Evolutionary conservation across 345 rosid species (phyloP).

Genomic region (Nephelium lappaceum): DNA sequence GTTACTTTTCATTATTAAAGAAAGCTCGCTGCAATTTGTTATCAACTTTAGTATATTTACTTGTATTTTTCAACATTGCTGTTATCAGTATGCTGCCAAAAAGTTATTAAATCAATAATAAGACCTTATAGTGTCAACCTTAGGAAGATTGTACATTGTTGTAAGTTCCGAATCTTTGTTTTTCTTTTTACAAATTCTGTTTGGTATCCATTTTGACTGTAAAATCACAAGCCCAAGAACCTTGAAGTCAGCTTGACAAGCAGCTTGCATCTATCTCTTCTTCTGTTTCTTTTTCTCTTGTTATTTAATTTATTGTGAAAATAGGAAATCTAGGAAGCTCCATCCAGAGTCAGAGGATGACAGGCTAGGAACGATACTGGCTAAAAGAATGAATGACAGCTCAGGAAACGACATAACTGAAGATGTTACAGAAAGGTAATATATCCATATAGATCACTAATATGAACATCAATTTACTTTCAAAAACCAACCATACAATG

Average conservation of each 20-base stretch:
- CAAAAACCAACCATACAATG: not conserved
- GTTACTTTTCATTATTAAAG: not conserved
- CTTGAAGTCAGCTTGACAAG: not conserved
- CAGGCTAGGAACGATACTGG: slow-evolving; percentile 22
- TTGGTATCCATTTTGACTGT: not conserved
- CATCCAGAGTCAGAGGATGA: slow-evolving; percentile 22
- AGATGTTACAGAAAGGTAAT: slow-evolving; percentile 43
- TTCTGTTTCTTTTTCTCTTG: not conserved
- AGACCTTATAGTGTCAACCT: not conserved
- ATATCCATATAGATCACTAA: not conserved
- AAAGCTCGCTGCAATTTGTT: not conserved
- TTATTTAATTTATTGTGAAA: not conserved
- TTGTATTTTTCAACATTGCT: not conserved
- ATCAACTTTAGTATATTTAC: not conserved
- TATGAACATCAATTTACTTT: slow-evolving; percentile 1
- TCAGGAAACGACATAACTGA: slow-evolving; percentile 16
- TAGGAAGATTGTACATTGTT: not conserved
- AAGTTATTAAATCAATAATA: not conserved
- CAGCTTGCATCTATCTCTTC: slow-evolving; percentile 1
- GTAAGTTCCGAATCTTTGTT: not conserved
- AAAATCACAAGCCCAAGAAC: not conserved
- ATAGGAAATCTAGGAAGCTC: slow-evolving; percentile 38
- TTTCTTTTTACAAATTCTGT: not conserved
- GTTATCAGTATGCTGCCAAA: not conserved
- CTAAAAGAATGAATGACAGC: slow-evolving; percentile 20